Conservation (phyloP, 2,329 filamentous ascomycete genomes). For the Stromatinia cepivora region DNA sequence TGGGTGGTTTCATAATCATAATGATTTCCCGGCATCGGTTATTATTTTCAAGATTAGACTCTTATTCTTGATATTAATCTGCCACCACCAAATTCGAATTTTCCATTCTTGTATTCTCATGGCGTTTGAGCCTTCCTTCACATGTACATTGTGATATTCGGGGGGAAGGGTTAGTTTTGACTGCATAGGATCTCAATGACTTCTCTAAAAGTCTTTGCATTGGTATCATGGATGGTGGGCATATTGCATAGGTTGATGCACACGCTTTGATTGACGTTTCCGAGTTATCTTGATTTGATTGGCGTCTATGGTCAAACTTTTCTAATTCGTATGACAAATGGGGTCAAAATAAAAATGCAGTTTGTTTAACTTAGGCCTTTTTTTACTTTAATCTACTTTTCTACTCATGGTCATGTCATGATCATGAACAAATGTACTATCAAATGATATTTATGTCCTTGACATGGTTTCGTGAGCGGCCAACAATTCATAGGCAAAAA, state of each 20-base stretch:
- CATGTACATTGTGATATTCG: conserved; percentile 22
- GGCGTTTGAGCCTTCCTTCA: conserved; percentile 24
- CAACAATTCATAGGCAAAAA: neutral
- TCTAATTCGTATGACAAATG: conserved; percentile 10
- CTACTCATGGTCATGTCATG: conserved; percentile 10
- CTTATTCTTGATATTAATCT: conserved; percentile 10
- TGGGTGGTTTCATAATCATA: conserved; percentile 38
- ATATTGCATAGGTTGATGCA: conserved; percentile 24
- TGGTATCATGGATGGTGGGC: conserved; percentile 23
- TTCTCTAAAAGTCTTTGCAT: conserved; percentile 19
- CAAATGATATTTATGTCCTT: neutral
- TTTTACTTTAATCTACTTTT: neutral
- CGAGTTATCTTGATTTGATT: conserved; percentile 11
- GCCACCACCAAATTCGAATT: neutral
- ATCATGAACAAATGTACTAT: conserved; percentile 10
- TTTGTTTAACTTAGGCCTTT: neutral
- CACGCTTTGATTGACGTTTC: conserved; percentile 6
- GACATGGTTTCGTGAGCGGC: too few relatives aligned
- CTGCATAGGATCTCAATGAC: conserved; percentile 19
- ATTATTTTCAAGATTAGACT: conserved; percentile 15
- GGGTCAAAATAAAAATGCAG: conserved; percentile 1
- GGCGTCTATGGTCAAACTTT: conserved; percentile 18
- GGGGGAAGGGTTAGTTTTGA: conserved; percentile 18
- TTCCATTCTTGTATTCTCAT: conserved; percentile 22
- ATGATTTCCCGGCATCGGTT: neutral